phyloP scores from a whole-genome alignment of 305 asterid genomes.

The Striga hermonthica region DNA sequence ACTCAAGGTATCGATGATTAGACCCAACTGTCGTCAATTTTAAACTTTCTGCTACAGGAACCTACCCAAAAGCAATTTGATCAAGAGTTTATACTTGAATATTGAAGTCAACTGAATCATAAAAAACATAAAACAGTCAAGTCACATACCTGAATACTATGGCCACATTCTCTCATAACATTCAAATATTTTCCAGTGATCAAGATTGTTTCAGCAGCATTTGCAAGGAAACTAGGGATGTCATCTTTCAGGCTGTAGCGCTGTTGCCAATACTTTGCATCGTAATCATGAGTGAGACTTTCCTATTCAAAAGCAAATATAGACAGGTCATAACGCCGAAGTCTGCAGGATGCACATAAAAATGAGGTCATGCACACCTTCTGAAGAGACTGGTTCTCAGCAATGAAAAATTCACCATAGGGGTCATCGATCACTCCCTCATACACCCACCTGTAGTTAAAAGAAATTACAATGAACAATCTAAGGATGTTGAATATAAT shows the following conservation, averaged over 20 bases:
- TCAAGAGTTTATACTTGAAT: conserved; percentile 34
- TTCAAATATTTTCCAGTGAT: conserved; percentile 94
- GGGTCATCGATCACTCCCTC: conserved; percentile 99
- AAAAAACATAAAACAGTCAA: conserved; percentile 22
- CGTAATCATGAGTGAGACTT: conserved; percentile 94
- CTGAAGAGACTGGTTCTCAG: conserved; percentile 92
- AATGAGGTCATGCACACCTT: conserved; percentile 50
- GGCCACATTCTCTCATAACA: conserved; percentile 99
- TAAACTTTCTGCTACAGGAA: conserved; percentile 75
- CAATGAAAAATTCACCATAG: conserved; percentile 89
- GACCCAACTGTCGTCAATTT: conserved; percentile 83
- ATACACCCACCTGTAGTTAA: conserved; percentile 80
- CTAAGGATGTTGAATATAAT: background rate
- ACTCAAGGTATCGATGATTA: conserved; percentile 91
- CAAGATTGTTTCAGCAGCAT: conserved; percentile 92
- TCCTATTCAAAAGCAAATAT: conserved; percentile 53
- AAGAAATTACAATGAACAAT: conserved; percentile 1
- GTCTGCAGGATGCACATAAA: conserved; percentile 23
- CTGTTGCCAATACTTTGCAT: conserved; percentile 94
- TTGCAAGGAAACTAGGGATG: conserved; percentile 88
- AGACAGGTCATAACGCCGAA: conserved; percentile 36
- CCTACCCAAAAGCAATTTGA: conserved; percentile 55
- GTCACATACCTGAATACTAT: conserved; percentile 70
- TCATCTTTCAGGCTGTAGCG: conserved; percentile 98
- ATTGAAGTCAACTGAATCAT: conserved; percentile 30